phyloP scores from a whole-genome alignment of 2,329 filamentous ascomycete genomes.

The Colletotrichum trifolii region DNA sequence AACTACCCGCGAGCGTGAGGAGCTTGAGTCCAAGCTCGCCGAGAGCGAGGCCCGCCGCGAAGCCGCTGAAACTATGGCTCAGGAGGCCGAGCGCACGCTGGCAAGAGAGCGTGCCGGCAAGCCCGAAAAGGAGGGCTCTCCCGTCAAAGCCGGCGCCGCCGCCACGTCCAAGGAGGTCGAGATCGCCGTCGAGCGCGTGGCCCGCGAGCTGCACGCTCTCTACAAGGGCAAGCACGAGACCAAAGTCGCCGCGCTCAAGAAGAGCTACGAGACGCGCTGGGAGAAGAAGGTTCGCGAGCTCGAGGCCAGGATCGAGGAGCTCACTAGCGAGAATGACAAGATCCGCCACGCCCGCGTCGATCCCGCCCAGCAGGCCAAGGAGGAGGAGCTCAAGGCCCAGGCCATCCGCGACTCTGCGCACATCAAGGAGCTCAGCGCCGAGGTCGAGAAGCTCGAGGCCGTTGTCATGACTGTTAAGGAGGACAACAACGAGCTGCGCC shows the following conservation, averaged over 20 bases:
- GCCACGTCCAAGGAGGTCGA: slow-evolving; percentile 75
- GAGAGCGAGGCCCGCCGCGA: slow-evolving; percentile 80
- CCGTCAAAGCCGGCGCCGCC: slow-evolving; percentile 47
- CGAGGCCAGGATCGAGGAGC: slow-evolving; percentile 75
- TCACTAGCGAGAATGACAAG: slow-evolving; percentile 79
- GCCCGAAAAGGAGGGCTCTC: slow-evolving; percentile 50
- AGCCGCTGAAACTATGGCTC: slow-evolving; percentile 79
- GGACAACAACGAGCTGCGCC: slow-evolving; percentile 74
- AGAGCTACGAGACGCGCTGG: slow-evolving; percentile 86
- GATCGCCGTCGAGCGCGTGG: slow-evolving; percentile 87
- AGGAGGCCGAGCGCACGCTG: slow-evolving; percentile 81
- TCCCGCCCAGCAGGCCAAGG: slow-evolving; percentile 55
- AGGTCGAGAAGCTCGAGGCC: slow-evolving; percentile 79
- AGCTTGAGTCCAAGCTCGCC: slow-evolving; percentile 79
- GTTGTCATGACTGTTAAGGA: slow-evolving; percentile 76
- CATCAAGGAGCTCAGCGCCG: slow-evolving; percentile 76
- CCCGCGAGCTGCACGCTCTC: slow-evolving; percentile 89
- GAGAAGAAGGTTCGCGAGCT: slow-evolving; percentile 88
- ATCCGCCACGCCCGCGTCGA: slow-evolving; percentile 71
- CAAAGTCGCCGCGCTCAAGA: slow-evolving; percentile 91
- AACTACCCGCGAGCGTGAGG: slow-evolving; percentile 83
- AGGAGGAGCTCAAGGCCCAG: slow-evolving; percentile 63
- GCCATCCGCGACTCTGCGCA: slow-evolving; percentile 75
- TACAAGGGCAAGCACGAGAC: slow-evolving; percentile 99
- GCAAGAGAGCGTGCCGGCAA: slow-evolving; percentile 77